These are phyloP conservation scores for Grigorovia transvaalensis DNA, from an alignment of 805 yeast genomes.

Conservation along the genomic window DNA sequence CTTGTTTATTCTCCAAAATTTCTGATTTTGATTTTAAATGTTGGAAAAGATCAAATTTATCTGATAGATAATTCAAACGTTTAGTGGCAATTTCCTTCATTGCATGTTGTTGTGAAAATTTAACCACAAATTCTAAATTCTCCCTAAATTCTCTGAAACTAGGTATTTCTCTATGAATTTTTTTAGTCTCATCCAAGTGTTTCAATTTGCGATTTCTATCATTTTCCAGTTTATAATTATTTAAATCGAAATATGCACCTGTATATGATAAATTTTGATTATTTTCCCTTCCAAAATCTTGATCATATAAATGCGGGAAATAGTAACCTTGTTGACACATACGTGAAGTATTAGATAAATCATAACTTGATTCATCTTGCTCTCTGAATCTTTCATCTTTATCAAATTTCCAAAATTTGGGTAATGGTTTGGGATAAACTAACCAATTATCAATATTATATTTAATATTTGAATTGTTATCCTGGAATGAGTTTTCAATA, in stretches of 20 bases:
- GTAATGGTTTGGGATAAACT: constrained; percentile 71
- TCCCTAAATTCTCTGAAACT: constrained; percentile 23
- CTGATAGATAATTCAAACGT: constrained; percentile 24
- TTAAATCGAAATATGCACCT: constrained; percentile 29
- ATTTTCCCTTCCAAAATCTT: constrained; percentile 6
- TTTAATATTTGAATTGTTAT: constrained; percentile 62
- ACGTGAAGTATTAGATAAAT: background rate
- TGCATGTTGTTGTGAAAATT: constrained; percentile 11
- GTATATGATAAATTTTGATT: constrained; percentile 13
- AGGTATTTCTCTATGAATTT: constrained; percentile 15
- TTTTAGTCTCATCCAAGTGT: background rate
- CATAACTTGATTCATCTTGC: constrained; percentile 10
- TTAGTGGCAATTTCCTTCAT: constrained; percentile 17
- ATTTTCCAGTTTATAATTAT: constrained; percentile 18
- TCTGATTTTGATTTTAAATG: constrained; percentile 29
- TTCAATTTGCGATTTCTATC: background rate
- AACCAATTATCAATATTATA: constrained; percentile 52
- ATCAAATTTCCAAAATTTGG: constrained; percentile 34
- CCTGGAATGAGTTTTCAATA: constrained; percentile 52
- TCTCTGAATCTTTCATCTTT: constrained; percentile 24
- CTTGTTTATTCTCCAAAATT: constrained; percentile 28
- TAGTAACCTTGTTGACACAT: constrained; percentile 4
- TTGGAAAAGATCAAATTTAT: constrained; percentile 30
- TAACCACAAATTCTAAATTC: constrained; percentile 23
- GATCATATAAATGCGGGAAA: constrained; percentile 12